phyloP scores from a whole-genome alignment of 208 protist species.

The Trypanosoma congolense region DNA sequence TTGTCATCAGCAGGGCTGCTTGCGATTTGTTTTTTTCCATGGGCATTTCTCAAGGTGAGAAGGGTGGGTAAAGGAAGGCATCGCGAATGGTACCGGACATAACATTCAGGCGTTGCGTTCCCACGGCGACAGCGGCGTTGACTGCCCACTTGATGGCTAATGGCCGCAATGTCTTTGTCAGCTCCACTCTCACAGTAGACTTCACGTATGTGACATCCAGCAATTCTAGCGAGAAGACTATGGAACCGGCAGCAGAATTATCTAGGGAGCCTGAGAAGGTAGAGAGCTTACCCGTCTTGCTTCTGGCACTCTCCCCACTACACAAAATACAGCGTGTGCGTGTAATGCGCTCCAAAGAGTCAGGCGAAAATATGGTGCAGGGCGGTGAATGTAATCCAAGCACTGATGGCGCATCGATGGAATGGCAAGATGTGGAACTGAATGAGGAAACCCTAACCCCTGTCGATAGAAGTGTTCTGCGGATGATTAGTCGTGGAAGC shows the following conservation, averaged over 20 bases:
- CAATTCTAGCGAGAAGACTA: not conserved
- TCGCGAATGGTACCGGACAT: too few species aligned
- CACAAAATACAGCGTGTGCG: slow-evolving; percentile 8
- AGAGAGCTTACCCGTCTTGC: not conserved
- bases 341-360: slow-evolving; percentile 1
- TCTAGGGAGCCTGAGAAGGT: not conserved
- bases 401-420: not conserved
- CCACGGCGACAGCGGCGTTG: slow-evolving; percentile 7
- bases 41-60: too few species aligned
- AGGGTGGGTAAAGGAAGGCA: too few species aligned
- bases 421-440: slow-evolving; percentile 7
- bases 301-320: slow-evolving; percentile 11
- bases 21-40: too few species aligned
- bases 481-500: too few species aligned
- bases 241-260: not conserved
- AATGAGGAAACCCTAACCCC: slow-evolving; percentile 3
- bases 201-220: not conserved
- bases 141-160: slow-evolving; percentile 2
- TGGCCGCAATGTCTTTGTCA: slow-evolving; percentile 13
- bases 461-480: too few species aligned
- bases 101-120: not conserved
- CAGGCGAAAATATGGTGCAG: not conserved
- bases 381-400: not conserved
- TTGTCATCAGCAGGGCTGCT: too few species aligned
- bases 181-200: slow-evolving; percentile 14